Conservation (phyloP, 306 rosid genomes). For the Senna siamea region DNA sequence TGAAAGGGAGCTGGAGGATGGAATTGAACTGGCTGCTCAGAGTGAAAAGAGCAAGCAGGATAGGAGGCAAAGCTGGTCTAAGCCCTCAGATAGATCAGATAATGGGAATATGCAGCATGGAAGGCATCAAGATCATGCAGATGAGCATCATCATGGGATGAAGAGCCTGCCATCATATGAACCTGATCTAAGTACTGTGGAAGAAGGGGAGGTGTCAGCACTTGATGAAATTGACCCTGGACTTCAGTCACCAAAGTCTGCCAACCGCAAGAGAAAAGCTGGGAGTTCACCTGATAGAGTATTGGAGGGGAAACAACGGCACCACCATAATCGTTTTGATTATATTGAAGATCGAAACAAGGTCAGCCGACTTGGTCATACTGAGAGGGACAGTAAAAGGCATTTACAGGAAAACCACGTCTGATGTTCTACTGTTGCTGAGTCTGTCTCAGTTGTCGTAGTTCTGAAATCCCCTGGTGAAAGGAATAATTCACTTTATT, state of each 20-base stretch:
- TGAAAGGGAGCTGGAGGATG: conserved; percentile 96
- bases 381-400: conserved; percentile 70
- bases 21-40: conserved; percentile 80
- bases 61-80: conserved; percentile 74
- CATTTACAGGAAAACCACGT: conserved; percentile 67
- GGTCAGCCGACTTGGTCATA: conserved; percentile 54
- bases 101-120: conserved; percentile 59
- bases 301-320: conserved; percentile 60
- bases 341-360: conserved; percentile 51
- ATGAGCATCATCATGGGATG: conserved; percentile 50
- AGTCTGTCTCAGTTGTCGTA: not conserved
- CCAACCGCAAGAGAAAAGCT: conserved; percentile 75
- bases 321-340: conserved; percentile 52
- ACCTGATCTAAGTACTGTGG: conserved; percentile 62
- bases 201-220: conserved; percentile 82
- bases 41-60: conserved; percentile 80
- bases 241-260: conserved; percentile 67
- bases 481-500: conserved; percentile 14
- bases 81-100: conserved; percentile 63
- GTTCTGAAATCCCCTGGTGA: conserved; percentile 19
- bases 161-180: conserved; percentile 47
- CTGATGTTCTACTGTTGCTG: conserved; percentile 33
- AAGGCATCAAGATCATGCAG: conserved; percentile 59
- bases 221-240: conserved; percentile 49
- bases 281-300: conserved; percentile 61